phyloP scores from a whole-genome alignment of 495 filamentous ascomycete genomes.

The Pyronema omphalodes region DNA sequence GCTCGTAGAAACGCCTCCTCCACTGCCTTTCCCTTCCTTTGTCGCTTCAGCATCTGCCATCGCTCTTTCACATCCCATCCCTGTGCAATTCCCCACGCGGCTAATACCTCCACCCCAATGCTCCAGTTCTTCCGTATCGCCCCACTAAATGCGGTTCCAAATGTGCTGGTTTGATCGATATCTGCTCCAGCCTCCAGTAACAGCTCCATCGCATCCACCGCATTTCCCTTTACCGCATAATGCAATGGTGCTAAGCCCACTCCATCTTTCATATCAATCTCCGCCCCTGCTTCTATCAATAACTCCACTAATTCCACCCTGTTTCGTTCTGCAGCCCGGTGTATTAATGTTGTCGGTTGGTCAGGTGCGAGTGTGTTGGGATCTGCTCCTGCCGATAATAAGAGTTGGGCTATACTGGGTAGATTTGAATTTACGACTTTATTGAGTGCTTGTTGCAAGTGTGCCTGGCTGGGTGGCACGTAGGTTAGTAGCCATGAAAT shows the following conservation, averaged over 20 bases:
- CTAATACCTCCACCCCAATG: not conserved
- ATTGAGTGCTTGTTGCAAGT: not conserved
- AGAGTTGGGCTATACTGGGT: not conserved
- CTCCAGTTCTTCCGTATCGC: not conserved
- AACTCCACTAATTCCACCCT: conserved; percentile 4
- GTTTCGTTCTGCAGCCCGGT: not conserved
- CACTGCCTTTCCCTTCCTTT: not conserved
- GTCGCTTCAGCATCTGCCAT: not conserved
- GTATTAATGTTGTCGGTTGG: not conserved
- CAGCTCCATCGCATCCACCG: not conserved
- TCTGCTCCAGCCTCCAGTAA: not conserved
- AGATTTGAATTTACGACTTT: not conserved
- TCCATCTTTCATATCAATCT: conserved; percentile 3
- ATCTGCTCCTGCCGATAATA: not conserved
- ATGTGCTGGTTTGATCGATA: not conserved
- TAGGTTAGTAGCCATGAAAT: not conserved
- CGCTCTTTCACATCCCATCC: not conserved
- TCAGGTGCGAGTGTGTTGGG: not conserved
- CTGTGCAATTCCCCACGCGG: not conserved
- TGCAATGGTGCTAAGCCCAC: conserved; percentile 8
- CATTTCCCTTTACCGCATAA: conserved; percentile 3
- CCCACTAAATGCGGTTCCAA: not conserved
- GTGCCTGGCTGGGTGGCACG: not conserved
- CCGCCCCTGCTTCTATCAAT: conserved; percentile 7
- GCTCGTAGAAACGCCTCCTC: not conserved